Percentiles rank a stretch among this genome's conserved stretches.
These are phyloP conservation scores for Hymenoscyphus fructigenus DNA, from an alignment of 2,329 filamentous ascomycete species.

Conservation along the genomic window DNA sequence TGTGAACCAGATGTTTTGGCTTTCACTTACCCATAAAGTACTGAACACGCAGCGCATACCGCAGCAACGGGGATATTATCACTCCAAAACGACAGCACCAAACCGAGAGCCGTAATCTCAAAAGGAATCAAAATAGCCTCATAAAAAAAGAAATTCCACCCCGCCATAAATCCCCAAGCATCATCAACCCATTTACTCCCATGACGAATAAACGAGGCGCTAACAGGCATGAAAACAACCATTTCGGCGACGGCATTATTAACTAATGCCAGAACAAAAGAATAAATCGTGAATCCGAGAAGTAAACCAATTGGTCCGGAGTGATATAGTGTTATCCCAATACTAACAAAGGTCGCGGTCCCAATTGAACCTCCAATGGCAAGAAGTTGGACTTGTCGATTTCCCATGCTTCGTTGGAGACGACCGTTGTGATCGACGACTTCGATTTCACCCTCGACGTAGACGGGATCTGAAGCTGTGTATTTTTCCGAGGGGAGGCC, in stretches of 20 bases:
- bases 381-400: constrained; percentile 25
- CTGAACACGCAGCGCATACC: constrained; percentile 40
- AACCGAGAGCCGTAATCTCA: constrained; percentile 43
- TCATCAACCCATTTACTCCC: constrained; percentile 54
- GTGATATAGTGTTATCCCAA: constrained; percentile 49
- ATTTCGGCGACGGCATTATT: constrained; percentile 47
- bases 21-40: constrained; percentile 45
- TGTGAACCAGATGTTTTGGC: neutral
- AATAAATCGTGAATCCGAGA: constrained; percentile 37
- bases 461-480: neutral
- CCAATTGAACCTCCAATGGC: constrained; percentile 43
- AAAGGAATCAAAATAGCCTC: constrained; percentile 36
- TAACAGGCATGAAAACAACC: constrained; percentile 54
- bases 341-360: constrained; percentile 44
- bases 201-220: constrained; percentile 53
- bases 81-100: constrained; percentile 48
- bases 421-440: neutral
- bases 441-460: neutral
- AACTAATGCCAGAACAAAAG: constrained; percentile 15
- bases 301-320: constrained; percentile 52
- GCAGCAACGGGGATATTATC: constrained; percentile 40
- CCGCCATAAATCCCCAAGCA: constrained; percentile 52
- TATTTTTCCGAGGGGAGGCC: neutral
- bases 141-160: constrained; percentile 64
- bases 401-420: constrained; percentile 29